These are phyloP conservation scores for Pseudocercospora crystallina DNA, from an alignment of 2,329 filamentous ascomycete species.

Conservation along the genomic window DNA sequence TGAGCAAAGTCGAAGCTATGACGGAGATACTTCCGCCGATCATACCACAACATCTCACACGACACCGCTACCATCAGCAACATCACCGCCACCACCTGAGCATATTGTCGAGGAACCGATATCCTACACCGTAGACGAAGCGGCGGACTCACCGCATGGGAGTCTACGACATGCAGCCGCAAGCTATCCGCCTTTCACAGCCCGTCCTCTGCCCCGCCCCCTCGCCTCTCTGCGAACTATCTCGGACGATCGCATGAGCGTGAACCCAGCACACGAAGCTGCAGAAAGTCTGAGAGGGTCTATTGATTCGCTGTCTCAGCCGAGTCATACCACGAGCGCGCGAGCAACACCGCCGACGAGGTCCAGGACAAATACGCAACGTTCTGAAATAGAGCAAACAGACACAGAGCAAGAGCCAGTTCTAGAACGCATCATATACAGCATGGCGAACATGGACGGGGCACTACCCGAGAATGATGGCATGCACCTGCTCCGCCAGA, in stretches of 20 bases:
- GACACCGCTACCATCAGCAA: background rate
- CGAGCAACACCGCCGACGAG: conserved; percentile 4
- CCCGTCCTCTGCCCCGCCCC: background rate
- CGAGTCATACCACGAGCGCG: conserved; percentile 5
- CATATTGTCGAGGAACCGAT: too few relatives aligned
- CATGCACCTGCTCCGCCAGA: conserved; percentile 47
- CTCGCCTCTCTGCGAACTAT: conserved; percentile 7
- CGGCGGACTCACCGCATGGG: too few relatives aligned
- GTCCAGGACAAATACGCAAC: conserved; percentile 4
- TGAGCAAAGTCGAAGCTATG: too few relatives aligned
- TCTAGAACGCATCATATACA: background rate
- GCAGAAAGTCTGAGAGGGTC: conserved; percentile 16
- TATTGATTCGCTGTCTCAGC: background rate
- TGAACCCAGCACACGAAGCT: conserved; percentile 27
- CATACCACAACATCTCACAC: background rate
- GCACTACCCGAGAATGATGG: conserved; percentile 51
- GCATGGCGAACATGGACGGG: conserved; percentile 21
- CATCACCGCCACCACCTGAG: too few relatives aligned
- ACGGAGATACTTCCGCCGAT: too few relatives aligned
- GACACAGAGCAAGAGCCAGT: background rate
- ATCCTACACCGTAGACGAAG: too few relatives aligned
- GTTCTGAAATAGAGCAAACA: background rate
- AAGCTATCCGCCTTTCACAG: too few relatives aligned
- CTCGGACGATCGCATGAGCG: conserved; percentile 17
- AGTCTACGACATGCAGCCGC: too few relatives aligned